Evolutionary conservation across 2,329 filamentous ascomycete genomes (phyloP).

Genomic region (Epicoccum nigrum): DNA sequence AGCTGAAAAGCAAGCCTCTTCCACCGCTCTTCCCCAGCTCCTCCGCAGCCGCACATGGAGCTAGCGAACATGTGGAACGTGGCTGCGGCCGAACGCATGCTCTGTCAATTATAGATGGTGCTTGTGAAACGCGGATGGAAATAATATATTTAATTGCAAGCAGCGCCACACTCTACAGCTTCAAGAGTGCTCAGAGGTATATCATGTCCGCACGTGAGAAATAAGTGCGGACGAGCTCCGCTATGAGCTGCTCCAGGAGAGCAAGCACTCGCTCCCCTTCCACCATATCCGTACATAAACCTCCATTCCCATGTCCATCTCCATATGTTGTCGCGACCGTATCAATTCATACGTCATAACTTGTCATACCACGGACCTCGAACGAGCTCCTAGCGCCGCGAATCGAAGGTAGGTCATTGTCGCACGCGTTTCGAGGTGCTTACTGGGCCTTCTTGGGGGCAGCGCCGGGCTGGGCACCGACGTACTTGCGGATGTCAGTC

Average conservation of each 20-base stretch:
- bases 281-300: not conserved
- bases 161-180: constrained; percentile 18
- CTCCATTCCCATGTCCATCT: not conserved
- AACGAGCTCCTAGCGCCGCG: constrained; percentile 18
- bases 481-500: constrained; percentile 79
- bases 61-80: constrained; percentile 6
- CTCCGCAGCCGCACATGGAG: constrained; percentile 1
- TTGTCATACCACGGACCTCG: constrained; percentile 27
- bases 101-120: not conserved
- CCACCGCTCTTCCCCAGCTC: not conserved
- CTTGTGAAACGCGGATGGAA: not conserved
- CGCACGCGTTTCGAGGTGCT: constrained; percentile 18
- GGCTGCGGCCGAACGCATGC: constrained; percentile 2
- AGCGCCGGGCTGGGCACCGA: constrained; percentile 59
- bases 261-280: not conserved
- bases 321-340: constrained; percentile 18
- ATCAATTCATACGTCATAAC: constrained; percentile 30
- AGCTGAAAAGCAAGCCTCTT: constrained; percentile 6
- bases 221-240: constrained; percentile 5
- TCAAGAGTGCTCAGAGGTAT: constrained; percentile 19
- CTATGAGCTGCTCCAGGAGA: not conserved
- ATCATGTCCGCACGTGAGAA: constrained; percentile 1
- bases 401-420: constrained; percentile 25
- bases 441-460: constrained; percentile 69
- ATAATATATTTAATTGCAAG: constrained; percentile 16